Percentiles rank a stretch among this genome's conserved stretches.
Evolutionary conservation across 495 filamentous ascomycete genomes (phyloP).

Genomic region (Penicillium ochrochloron): DNA sequence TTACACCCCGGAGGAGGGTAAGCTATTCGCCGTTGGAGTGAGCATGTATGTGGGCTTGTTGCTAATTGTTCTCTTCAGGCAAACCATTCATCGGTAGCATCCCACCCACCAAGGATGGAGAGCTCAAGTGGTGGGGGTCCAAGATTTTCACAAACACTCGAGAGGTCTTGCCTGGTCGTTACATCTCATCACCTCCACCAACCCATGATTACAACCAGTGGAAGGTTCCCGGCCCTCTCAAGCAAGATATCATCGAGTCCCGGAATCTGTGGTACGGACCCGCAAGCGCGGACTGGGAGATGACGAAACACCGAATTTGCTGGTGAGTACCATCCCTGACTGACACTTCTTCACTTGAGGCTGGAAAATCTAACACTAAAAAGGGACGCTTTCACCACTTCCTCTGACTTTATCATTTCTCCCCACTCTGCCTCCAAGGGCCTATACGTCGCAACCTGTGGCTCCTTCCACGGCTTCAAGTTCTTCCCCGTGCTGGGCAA

Average conservation of each 20-base stretch:
- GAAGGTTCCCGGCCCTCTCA: constrained; percentile 47
- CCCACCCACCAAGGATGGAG: constrained; percentile 42
- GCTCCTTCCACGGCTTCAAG: constrained; percentile 60
- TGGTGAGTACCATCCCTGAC: constrained; percentile 35
- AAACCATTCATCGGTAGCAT: constrained; percentile 40
- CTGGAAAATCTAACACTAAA: constrained; percentile 18
- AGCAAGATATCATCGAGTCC: constrained; percentile 41
- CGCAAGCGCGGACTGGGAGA: constrained; percentile 40
- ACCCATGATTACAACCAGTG: constrained; percentile 50
- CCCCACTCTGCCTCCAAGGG: constrained; percentile 55
- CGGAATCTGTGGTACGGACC: constrained; percentile 45
- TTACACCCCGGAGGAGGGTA: constrained; percentile 39
- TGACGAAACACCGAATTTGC: constrained; percentile 51
- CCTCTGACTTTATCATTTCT: constrained; percentile 61
- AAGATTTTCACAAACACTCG: constrained; percentile 57
- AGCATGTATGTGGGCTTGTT: background rate
- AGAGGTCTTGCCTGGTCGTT: constrained; percentile 42
- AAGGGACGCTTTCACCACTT: constrained; percentile 49
- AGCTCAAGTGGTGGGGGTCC: constrained; percentile 58
- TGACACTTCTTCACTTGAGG: background rate
- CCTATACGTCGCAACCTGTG: constrained; percentile 55
- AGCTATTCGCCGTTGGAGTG: background rate
- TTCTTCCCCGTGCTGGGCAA: constrained; percentile 64
- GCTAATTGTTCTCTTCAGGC: constrained; percentile 26
- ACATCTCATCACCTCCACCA: constrained; percentile 55